Evolutionary conservation across 768 basidiomycete genomes (phyloP), one percentile per base, ranked within the genome.

Genomic region (Fistulinella prunicolor): DNA sequence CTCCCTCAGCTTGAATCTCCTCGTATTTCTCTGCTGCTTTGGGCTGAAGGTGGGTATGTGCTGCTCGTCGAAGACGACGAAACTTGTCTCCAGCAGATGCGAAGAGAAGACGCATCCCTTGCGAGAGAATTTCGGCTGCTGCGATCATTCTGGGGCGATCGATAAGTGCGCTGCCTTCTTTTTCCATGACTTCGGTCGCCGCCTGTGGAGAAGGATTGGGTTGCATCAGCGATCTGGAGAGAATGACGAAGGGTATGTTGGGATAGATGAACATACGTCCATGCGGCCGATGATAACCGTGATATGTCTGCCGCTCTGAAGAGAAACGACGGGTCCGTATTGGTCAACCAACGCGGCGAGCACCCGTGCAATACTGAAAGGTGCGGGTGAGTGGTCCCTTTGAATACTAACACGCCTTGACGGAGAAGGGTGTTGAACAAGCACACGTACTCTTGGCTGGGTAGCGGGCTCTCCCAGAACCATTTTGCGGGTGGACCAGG

Each of bases 161-260:
- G 0, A 70, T 73, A 12, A 77, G 65, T 0, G 66, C 53, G 0
- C 72, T 75, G 0, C 81, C 79, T 55, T 81, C 76, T 38, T 78
- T 77, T 59, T 82, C 82, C 79, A 83, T 77, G 46, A 83, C 75
- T 4, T 82, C 78, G 0, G 76, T 66, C 0, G 80, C 80, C 3
- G 74, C 75, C 60, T 81, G 68, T 75, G 72, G 45, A 77, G 70
- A 2, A 19, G 17, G 32, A 10, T 5, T 77, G 73, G 1, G 76
- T 66, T 19, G n/a, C n/a, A n/a, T n/a, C n/a, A n/a, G n/a, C n/a
- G n/a, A n/a, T n/a, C 20, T 7, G 32, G 16, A 12, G 28, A 28
- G 12, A 28, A 12, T 28, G 24, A n/a, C 6, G 28, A 14, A 9
- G 19, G 6, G 21, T 5, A n/a, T 9, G 12, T 8, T 23, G 21